Evolutionary conservation across 2,329 filamentous ascomycete species (phyloP).

Genomic region (Penicillium brevicompactum): DNA sequence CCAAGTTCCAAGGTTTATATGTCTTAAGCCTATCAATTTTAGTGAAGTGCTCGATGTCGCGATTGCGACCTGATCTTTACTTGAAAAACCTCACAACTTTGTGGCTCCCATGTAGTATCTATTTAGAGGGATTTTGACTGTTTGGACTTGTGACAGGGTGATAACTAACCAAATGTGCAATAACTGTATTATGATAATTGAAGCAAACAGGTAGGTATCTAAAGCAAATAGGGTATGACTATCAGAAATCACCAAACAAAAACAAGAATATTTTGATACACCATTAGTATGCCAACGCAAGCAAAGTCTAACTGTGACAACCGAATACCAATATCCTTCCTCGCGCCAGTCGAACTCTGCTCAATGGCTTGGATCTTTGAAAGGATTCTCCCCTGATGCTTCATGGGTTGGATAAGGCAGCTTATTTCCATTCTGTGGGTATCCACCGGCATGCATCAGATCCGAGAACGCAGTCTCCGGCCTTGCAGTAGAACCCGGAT

Average conservation of each 20-base stretch:
- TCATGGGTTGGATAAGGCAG: slow-evolving; percentile 31
- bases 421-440: slow-evolving; percentile 24
- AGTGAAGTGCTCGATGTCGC: too few species aligned
- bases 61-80: too few species aligned
- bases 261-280: slow-evolving; percentile 5
- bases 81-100: too few species aligned
- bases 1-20: too few species aligned
- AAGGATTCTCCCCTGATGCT: slow-evolving; percentile 6
- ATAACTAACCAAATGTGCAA: neutral
- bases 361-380: slow-evolving; percentile 3
- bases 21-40: too few species aligned
- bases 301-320: neutral
- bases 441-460: slow-evolving; percentile 41
- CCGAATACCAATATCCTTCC: neutral
- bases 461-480: slow-evolving; percentile 42
- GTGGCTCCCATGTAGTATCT: too few species aligned
- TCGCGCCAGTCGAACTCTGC: too few species aligned
- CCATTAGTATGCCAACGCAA: neutral
- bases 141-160: too few species aligned
- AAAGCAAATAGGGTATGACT: neutral
- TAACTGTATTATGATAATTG: neutral
- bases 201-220: neutral
- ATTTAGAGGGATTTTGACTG: too few species aligned
- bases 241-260: neutral
- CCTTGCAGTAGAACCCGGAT: slow-evolving; percentile 21